Conservation (phyloP, 306 rosid genomes). For the Rubus idaeus region DNA sequence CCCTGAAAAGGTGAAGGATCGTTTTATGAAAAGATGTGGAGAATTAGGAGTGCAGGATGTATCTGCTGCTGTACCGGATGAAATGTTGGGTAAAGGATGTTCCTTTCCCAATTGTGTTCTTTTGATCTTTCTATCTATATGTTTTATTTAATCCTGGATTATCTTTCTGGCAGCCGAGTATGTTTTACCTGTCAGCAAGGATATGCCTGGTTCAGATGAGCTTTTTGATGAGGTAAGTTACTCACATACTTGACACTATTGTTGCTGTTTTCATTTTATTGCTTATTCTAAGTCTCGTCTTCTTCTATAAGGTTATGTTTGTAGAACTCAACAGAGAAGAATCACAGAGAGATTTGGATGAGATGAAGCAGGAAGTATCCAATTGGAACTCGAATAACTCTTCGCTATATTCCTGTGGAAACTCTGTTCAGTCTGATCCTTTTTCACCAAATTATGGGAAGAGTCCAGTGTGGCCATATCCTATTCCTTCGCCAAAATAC, state of each 20-base stretch:
- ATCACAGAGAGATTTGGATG: too few species aligned
- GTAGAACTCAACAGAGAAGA: conserved; percentile 47
- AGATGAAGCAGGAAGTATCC: too few species aligned
- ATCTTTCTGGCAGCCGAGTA: conserved; percentile 39
- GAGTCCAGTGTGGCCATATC: too few species aligned
- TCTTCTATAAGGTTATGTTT: conserved; percentile 47
- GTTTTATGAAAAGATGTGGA: conserved; percentile 35
- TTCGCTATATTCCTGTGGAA: too few species aligned
- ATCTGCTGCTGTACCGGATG: conserved; percentile 41
- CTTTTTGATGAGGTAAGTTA: conserved; percentile 47
- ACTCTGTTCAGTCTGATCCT: too few species aligned
- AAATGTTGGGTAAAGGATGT: conserved; percentile 42
- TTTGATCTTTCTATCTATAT: neutral
- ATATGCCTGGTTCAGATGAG: conserved; percentile 49
- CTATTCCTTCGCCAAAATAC: too few species aligned
- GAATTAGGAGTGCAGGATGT: too few species aligned
- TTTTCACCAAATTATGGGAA: too few species aligned
- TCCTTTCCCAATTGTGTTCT: neutral
- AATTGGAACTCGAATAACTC: too few species aligned
- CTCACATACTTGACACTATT: neutral
- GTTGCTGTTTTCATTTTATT: conserved; percentile 10
- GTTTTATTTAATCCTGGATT: conserved; percentile 3
- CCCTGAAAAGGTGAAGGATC: conserved; percentile 43
- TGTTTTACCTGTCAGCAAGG: conserved; percentile 54
- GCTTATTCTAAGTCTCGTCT: neutral